A percentile compares a stretch with the other conserved stretches of the same genome.
Evolutionary conservation across 2,329 filamentous ascomycete genomes (phyloP).

Genomic region (Exophiala alcalophila): DNA sequence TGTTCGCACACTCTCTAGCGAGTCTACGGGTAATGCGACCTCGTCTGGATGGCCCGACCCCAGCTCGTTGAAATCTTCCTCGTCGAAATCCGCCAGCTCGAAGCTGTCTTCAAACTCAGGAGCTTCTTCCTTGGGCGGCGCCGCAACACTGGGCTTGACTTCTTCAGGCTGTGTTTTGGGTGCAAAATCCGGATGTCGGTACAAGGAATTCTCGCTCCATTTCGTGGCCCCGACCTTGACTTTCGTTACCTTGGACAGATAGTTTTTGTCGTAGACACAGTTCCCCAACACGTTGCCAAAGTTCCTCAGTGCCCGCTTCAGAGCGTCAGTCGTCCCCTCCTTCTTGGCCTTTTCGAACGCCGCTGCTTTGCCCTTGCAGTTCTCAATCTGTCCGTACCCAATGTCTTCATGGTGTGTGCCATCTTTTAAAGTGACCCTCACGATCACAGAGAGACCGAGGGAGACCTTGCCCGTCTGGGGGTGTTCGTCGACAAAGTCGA

Average conservation of each 20-base stretch:
- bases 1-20: constrained; percentile 24
- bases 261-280: constrained; percentile 96
- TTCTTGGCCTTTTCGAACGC: constrained; percentile 99
- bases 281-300: constrained; percentile 98
- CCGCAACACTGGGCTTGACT: constrained; percentile 32
- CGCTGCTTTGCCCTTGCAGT: constrained; percentile 88
- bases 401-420: constrained; percentile 98
- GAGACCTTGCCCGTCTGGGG: constrained; percentile 73
- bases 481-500: constrained; percentile 90
- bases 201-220: constrained; percentile 75
- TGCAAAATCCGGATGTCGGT: constrained; percentile 74
- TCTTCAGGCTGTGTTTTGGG: constrained; percentile 57
- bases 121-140: constrained; percentile 9
- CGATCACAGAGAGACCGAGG: constrained; percentile 82
- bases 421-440: constrained; percentile 84
- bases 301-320: constrained; percentile 84
- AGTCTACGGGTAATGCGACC: constrained; percentile 55
- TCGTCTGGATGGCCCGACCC: constrained; percentile 74
- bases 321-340: constrained; percentile 88
- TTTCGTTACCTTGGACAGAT: constrained; percentile 83
- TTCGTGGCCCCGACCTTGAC: constrained; percentile 75
- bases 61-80: constrained; percentile 69
- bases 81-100: constrained; percentile 63
- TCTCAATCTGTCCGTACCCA: constrained; percentile 94
- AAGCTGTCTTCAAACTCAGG: constrained; percentile 35